Evolutionary conservation across 2,329 filamentous ascomycete species (phyloP), one percentile per base, ranked within the genome.

Genomic region (Cladosporium colombiae): DNA sequence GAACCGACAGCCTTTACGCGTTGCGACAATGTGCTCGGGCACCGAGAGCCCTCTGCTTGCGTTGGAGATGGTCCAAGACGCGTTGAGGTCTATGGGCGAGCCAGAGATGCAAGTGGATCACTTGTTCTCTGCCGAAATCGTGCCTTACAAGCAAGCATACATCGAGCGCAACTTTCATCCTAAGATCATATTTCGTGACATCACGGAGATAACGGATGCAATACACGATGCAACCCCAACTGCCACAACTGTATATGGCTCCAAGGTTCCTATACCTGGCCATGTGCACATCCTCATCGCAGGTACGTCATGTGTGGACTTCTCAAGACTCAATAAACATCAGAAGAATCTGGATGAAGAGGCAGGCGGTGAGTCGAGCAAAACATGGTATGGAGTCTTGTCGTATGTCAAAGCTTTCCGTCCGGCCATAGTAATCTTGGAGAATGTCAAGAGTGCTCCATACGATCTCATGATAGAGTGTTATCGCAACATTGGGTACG

Each of bases 11-110:
- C 72, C 79, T 5, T 70, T 90, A 0, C 77, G 82, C 10, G 80
- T 93, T 29, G 90, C 84, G 0, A 94, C 91, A 0, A 86, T 93
- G 80, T 93, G 90, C 74, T 93, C 90, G 1, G 91, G 91, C 0
- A 93, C 91, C 0, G 91, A 94, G 70, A 87, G 87, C 5, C 91
- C 91, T 0, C 78, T 94, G 1, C 80, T 93, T 1, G 88, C 88
- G 0, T 73, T 92, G 16, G 78, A 86, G 16, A 79, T 88, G 74
- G 77, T 92, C 55, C 59, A 74, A 73, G 76, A 78, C 25, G 73
- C 80, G 5, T 74, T 78, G 21, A 68, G 74, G 14, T 65, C 77
- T 29, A 33, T 60, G 6, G 57, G 62, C 16, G 60, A 55, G 7
- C 29, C 61, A 8, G 64, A 58, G 1, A 53, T 77, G 11, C 21